Conservation (phyloP, 495 filamentous ascomycete genomes). For the Rhizodiscina lignyota region DNA sequence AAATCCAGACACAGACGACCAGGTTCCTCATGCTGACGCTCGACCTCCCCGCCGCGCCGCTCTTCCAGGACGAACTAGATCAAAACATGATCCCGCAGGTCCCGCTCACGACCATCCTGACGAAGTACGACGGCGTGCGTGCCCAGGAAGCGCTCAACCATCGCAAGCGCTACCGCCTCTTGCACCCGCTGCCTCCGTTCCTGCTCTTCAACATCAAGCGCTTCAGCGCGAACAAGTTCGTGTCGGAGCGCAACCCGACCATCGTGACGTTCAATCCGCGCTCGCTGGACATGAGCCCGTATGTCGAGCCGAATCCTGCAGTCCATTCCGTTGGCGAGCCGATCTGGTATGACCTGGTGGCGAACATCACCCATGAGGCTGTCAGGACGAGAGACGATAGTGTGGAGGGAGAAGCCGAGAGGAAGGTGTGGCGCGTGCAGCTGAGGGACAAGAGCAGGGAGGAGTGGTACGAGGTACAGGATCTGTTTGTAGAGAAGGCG, state of each 20-base stretch:
- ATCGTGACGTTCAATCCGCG: slow-evolving; percentile 88
- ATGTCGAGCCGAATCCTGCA: slow-evolving; percentile 58
- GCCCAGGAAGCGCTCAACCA: slow-evolving; percentile 78
- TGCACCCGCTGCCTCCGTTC: slow-evolving; percentile 85
- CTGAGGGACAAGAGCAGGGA: slow-evolving; percentile 39
- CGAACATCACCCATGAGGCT: slow-evolving; percentile 87
- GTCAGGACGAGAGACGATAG: slow-evolving; percentile 57
- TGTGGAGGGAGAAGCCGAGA: slow-evolving; percentile 65
- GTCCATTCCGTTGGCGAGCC: slow-evolving; percentile 56
- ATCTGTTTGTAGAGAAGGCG: slow-evolving; percentile 78
- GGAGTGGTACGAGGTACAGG: slow-evolving; percentile 89
- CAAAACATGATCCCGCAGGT: slow-evolving; percentile 95
- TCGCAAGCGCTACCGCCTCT: slow-evolving; percentile 72
- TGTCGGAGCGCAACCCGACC: slow-evolving; percentile 86
- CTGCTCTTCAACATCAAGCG: slow-evolving; percentile 93
- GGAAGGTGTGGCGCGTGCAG: slow-evolving; percentile 63
- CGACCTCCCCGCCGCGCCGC: slow-evolving; percentile 77
- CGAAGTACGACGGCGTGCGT: slow-evolving; percentile 84
- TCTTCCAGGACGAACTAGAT: slow-evolving; percentile 88
- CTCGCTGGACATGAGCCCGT: slow-evolving; percentile 73
- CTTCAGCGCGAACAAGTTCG: slow-evolving; percentile 91
- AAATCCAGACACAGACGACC: slow-evolving; percentile 55
- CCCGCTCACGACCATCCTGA: slow-evolving; percentile 70
- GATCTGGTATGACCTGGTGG: slow-evolving; percentile 90
- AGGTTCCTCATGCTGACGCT: slow-evolving; percentile 84